A percentile compares a stretch with the other conserved stretches of the same genome.
These are phyloP conservation scores for Gynandropsis gynandra DNA, from an alignment of 345 rosid species.

Conservation along the genomic window DNA sequence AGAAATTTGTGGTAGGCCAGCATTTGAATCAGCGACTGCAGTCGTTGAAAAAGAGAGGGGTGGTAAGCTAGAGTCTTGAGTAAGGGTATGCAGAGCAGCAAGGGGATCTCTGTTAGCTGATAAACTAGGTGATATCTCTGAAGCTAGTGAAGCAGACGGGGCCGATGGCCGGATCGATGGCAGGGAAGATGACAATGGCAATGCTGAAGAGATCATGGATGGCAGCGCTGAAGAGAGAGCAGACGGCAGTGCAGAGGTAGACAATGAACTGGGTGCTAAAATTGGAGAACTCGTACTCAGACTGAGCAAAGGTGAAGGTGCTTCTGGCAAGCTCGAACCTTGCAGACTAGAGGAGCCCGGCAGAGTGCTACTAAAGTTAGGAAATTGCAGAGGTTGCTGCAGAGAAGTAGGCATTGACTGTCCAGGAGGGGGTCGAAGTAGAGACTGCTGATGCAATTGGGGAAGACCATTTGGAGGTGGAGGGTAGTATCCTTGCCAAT, in stretches of 20 bases:
- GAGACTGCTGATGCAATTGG: slow-evolving; percentile 76
- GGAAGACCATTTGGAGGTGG: slow-evolving; percentile 74
- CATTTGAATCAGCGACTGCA: slow-evolving; percentile 38
- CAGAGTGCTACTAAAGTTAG: slow-evolving; percentile 50
- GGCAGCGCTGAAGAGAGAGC: slow-evolving; percentile 18
- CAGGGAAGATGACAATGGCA: slow-evolving; percentile 20
- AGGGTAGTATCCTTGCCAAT: slow-evolving; percentile 84
- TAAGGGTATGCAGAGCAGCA: slow-evolving; percentile 40
- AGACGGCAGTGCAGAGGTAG: slow-evolving; percentile 19
- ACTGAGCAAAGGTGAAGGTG: slow-evolving; percentile 36
- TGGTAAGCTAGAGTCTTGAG: slow-evolving; percentile 38
- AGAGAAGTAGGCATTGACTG: slow-evolving; percentile 55
- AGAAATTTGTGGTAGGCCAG: slow-evolving; percentile 35
- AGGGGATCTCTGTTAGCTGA: slow-evolving; percentile 39
- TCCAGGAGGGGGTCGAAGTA: slow-evolving; percentile 73
- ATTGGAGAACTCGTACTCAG: slow-evolving; percentile 33
- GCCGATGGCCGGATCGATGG: slow-evolving; percentile 33
- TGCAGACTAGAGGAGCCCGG: slow-evolving; percentile 45
- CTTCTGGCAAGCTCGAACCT: slow-evolving; percentile 47
- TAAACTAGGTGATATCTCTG: slow-evolving; percentile 47
- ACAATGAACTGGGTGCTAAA: slow-evolving; percentile 34
- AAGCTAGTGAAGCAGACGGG: slow-evolving; percentile 46
- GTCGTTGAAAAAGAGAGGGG: slow-evolving; percentile 44
- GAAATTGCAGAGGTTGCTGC: slow-evolving; percentile 71
- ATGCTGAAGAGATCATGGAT: too few species aligned